phyloP scores from a whole-genome alignment of 176 grass and related monocot genomes.

The Hyparrhenia diplandra region DNA sequence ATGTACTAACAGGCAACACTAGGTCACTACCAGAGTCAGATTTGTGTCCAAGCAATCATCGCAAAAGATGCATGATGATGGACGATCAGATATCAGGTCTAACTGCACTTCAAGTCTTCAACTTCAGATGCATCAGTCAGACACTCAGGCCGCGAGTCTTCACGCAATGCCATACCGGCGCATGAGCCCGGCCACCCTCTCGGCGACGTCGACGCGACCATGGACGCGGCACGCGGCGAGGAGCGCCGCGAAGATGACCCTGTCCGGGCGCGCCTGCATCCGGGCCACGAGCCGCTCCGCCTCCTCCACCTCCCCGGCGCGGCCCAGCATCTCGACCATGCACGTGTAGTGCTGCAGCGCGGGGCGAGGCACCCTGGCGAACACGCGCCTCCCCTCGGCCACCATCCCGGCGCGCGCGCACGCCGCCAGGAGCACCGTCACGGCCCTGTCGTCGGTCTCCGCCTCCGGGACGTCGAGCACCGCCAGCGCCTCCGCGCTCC shows the following conservation, averaged over 20 bases:
- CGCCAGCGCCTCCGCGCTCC: slow-evolving; percentile 5
- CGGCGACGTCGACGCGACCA: slow-evolving; percentile 51
- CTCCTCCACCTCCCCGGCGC: slow-evolving; percentile 45
- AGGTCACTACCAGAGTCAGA: too few relatives aligned
- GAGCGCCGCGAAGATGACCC: slow-evolving; percentile 41
- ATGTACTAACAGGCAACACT: not conserved
- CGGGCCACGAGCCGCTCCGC: slow-evolving; percentile 46
- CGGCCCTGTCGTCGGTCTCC: slow-evolving; percentile 25
- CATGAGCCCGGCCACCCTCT: slow-evolving; percentile 38
- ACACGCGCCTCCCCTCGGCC: slow-evolving; percentile 37
- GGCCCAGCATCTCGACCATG: slow-evolving; percentile 63
- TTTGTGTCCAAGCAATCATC: too few relatives aligned
- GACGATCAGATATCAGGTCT: too few relatives aligned
- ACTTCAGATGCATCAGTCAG: too few relatives aligned
- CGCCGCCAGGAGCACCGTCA: slow-evolving; percentile 47
- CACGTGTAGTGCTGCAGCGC: slow-evolving; percentile 64
- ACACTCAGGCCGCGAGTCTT: too few relatives aligned
- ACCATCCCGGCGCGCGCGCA: slow-evolving; percentile 49
- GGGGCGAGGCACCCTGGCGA: slow-evolving; percentile 30
- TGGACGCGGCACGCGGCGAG: slow-evolving; percentile 39
- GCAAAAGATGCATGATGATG: too few relatives aligned
- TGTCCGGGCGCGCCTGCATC: slow-evolving; percentile 49
- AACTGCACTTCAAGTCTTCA: too few relatives aligned
- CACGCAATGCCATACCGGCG: not conserved
- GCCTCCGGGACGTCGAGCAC: slow-evolving; percentile 8